Percentiles rank a stretch among this genome's conserved stretches.
These are phyloP conservation scores for Davidsoniella virescens DNA, from an alignment of 2,329 filamentous ascomycete genomes.

Conservation along the genomic window DNA sequence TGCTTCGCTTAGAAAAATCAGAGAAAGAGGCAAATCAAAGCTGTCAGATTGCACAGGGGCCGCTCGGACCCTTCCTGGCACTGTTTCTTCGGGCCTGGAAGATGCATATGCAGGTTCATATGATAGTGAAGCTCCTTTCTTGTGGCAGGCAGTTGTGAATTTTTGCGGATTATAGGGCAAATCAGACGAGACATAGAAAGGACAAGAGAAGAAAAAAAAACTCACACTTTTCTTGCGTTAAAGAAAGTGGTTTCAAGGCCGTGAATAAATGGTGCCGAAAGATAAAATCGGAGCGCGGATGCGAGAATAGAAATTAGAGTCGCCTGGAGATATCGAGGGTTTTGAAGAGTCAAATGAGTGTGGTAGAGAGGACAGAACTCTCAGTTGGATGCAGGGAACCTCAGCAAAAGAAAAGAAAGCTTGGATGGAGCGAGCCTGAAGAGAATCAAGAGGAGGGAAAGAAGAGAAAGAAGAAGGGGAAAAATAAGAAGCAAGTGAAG, in stretches of 20 bases:
- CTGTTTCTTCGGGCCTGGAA: too few species aligned
- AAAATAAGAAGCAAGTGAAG: constrained; percentile 5
- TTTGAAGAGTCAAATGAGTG: constrained; percentile 10
- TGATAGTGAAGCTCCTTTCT: too few species aligned
- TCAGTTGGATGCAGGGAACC: constrained; percentile 12
- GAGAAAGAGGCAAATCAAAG: too few species aligned
- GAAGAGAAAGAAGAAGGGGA: neutral
- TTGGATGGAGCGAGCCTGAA: constrained; percentile 6
- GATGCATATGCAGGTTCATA: too few species aligned
- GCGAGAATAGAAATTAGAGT: neutral
- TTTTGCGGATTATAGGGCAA: neutral
- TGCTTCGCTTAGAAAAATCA: too few species aligned
- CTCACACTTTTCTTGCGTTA: constrained; percentile 5
- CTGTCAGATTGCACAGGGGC: too few species aligned
- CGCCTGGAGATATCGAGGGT: neutral
- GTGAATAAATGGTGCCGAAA: neutral
- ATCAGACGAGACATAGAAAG: neutral
- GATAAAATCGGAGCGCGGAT: neutral
- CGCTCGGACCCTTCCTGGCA: too few species aligned
- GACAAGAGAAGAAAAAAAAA: neutral
- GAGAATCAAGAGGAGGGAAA: neutral
- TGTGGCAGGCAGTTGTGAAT: too few species aligned
- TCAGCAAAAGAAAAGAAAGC: constrained; percentile 5
- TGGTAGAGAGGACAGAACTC: constrained; percentile 12
- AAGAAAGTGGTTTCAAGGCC: neutral